These are phyloP conservation scores for Irpex rosettiformis DNA, from an alignment of 1,284 basidiomycete genomes.

Conservation along the genomic window DNA sequence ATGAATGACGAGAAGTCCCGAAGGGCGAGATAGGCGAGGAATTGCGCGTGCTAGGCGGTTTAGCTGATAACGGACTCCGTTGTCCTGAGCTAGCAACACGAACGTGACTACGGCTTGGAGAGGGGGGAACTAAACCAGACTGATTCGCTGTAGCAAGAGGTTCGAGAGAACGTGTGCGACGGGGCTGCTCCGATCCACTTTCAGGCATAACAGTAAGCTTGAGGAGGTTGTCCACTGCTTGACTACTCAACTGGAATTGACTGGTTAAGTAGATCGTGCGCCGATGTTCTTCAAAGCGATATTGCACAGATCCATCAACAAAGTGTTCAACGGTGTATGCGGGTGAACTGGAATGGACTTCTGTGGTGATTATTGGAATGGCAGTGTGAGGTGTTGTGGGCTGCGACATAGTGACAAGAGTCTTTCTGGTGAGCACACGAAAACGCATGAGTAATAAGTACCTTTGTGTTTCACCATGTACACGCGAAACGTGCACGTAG, in stretches of 20 bases:
- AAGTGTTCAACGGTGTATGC: conserved; percentile 1
- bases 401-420: conserved; percentile 4
- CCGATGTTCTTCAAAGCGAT: conserved; percentile 43
- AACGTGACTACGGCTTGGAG: not conserved
- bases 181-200: conserved; percentile 1
- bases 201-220: conserved; percentile 6
- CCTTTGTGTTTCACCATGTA: not conserved
- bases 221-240: conserved; percentile 8
- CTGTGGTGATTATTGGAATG: conserved; percentile 10
- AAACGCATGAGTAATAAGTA: not conserved
- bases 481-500: not conserved
- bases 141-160: not conserved
- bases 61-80: not conserved
- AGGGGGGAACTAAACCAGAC: not conserved
- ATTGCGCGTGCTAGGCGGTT: not conserved
- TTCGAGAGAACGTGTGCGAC: conserved; percentile 10
- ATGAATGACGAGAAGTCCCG: not conserved
- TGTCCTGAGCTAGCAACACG: not conserved
- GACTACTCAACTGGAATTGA: conserved; percentile 19
- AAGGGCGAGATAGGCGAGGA: conserved; percentile 3
- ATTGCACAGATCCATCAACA: conserved; percentile 29
- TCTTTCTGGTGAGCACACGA: not conserved
- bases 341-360: not conserved
- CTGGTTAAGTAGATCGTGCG: conserved; percentile 41
- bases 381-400: conserved; percentile 9